Evolutionary conservation across 495 filamentous ascomycete genomes (phyloP).

Genomic region (Penicillium coprophilum): DNA sequence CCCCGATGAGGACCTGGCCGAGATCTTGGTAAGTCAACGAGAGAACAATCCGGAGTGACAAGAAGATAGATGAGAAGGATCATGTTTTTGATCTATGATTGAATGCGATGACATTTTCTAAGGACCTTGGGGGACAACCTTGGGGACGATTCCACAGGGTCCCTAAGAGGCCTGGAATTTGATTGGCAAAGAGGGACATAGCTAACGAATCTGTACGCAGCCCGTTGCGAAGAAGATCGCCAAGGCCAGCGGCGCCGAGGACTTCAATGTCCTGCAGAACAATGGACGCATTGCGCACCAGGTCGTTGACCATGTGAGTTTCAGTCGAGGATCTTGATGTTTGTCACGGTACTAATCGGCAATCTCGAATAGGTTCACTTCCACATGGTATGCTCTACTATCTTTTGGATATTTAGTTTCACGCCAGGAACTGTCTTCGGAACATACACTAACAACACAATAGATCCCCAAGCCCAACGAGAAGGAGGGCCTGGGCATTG

Average conservation of each 20-base stretch:
- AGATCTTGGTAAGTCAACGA: constrained; percentile 67
- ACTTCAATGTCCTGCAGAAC: constrained; percentile 97
- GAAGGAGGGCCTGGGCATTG: constrained; percentile 73
- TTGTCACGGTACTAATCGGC: constrained; percentile 2
- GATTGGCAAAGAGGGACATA: background rate
- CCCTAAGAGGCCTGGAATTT: constrained; percentile 7
- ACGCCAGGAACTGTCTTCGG: background rate
- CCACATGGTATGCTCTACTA: constrained; percentile 68
- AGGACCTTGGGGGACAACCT: constrained; percentile 1
- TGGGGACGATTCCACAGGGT: constrained; percentile 19
- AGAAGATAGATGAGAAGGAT: constrained; percentile 2
- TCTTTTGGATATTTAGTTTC: background rate
- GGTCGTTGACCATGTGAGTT: constrained; percentile 82
- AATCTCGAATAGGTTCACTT: constrained; percentile 70
- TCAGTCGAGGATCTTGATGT: background rate
- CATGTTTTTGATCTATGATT: background rate
- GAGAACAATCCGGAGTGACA: background rate
- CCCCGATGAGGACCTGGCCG: constrained; percentile 81
- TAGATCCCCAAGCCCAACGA: constrained; percentile 95
- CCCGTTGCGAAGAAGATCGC: constrained; percentile 88
- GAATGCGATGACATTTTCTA: background rate
- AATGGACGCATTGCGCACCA: constrained; percentile 95
- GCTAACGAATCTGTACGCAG: constrained; percentile 37
- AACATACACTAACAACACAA: constrained; percentile 16
- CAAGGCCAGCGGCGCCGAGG: constrained; percentile 65